Conservation (phyloP, 2,329 filamentous ascomycete genomes). For the Tolypocladium cylindrosporum region DNA sequence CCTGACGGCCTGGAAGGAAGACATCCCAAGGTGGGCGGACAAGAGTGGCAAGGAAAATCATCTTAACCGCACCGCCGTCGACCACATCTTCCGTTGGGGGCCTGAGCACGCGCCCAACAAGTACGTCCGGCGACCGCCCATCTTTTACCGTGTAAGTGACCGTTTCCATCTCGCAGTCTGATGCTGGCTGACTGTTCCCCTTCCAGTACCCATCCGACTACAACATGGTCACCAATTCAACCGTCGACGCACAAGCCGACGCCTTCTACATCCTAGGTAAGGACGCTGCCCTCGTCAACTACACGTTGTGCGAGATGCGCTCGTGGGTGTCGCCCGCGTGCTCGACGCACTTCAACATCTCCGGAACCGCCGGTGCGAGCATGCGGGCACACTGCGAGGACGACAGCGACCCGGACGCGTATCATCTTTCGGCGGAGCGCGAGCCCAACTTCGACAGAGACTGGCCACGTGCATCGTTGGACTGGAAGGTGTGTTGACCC, state of each 20-base stretch:
- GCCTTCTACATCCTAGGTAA: slow-evolving; percentile 60
- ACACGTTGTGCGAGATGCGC: slow-evolving; percentile 58
- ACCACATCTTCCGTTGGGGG: slow-evolving; percentile 63
- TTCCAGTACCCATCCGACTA: slow-evolving; percentile 44
- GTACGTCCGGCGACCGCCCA: slow-evolving; percentile 33
- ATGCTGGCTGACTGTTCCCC: background rate
- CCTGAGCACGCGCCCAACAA: slow-evolving; percentile 25
- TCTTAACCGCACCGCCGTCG: slow-evolving; percentile 49
- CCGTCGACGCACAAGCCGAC: slow-evolving; percentile 25
- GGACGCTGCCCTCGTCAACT: slow-evolving; percentile 29
- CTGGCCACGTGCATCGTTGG: slow-evolving; percentile 22
- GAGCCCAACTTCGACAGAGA: slow-evolving; percentile 10
- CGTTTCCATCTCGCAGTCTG: slow-evolving; percentile 9
- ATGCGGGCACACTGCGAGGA: slow-evolving; percentile 55
- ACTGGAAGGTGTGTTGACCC: slow-evolving; percentile 35
- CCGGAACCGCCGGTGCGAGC: slow-evolving; percentile 45
- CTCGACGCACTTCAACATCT: slow-evolving; percentile 50
- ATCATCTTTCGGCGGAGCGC: slow-evolving; percentile 30
- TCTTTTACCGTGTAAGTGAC: slow-evolving; percentile 35
- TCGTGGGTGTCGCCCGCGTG: slow-evolving; percentile 56
- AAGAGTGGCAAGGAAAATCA: slow-evolving; percentile 20
- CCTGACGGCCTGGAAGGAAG: slow-evolving; percentile 23
- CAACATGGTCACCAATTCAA: slow-evolving; percentile 57
- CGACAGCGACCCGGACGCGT: slow-evolving; percentile 40
- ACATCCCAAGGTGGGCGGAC: slow-evolving; percentile 23